Evolutionary conservation across 2,329 filamentous ascomycete species (phyloP).

Genomic region (Aspergillus sp.): DNA sequence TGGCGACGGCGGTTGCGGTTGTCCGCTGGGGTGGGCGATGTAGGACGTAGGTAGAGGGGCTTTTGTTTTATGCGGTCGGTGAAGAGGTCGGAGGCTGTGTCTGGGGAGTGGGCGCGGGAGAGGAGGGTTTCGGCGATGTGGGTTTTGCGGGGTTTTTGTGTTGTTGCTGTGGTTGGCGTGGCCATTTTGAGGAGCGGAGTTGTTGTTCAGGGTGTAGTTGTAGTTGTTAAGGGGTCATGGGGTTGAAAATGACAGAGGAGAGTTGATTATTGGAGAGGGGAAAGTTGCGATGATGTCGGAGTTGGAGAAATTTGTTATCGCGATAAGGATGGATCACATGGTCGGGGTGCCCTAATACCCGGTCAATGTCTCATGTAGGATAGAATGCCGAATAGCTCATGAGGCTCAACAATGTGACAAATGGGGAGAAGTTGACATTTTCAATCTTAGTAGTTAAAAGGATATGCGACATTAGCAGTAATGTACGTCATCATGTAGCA

Average conservation of each 20-base stretch:
- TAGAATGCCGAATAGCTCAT: too few relatives aligned
- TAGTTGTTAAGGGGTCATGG: too few relatives aligned
- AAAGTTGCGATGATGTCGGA: neutral
- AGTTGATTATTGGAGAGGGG: neutral
- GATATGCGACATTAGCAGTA: too few relatives aligned
- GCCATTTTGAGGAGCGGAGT: neutral
- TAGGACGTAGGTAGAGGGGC: conserved; percentile 74
- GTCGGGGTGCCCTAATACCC: neutral
- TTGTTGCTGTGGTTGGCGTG: neutral
- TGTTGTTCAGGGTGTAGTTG: neutral
- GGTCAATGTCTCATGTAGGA: neutral
- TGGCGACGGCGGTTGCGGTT: conserved; percentile 54
- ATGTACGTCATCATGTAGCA: too few relatives aligned
- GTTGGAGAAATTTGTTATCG: neutral
- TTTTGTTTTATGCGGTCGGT: conserved; percentile 80
- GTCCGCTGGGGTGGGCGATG: conserved; percentile 64
- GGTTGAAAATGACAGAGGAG: neutral
- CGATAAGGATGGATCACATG: neutral
- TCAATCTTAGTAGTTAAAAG: too few relatives aligned
- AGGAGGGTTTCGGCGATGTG: conserved; percentile 66
- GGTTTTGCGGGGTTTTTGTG: neutral
- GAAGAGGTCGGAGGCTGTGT: conserved; percentile 70
- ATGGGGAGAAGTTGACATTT: too few relatives aligned
- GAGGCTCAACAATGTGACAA: too few relatives aligned
- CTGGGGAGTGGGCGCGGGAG: conserved; percentile 73